phyloP scores from a whole-genome alignment of 805 yeast species.

The Suhomyces sp. region DNA sequence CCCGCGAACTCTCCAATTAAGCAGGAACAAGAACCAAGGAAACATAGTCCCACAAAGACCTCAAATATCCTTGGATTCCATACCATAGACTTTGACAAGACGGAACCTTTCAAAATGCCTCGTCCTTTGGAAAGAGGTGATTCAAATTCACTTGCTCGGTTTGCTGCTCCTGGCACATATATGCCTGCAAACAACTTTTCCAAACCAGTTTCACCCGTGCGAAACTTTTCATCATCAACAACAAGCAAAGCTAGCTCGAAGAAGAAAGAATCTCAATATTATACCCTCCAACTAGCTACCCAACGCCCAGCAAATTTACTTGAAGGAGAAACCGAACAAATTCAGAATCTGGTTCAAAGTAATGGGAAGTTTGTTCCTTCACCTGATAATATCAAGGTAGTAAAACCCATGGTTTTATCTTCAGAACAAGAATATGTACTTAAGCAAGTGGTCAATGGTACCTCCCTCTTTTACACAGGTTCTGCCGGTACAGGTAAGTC shows the following conservation, averaged over 20 bases:
- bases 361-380: constrained; percentile 2
- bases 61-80: constrained; percentile 4
- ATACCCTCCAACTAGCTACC: constrained; percentile 2
- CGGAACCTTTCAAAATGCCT: too few species aligned
- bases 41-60: neutral
- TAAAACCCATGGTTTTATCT: constrained; percentile 37
- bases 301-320: neutral
- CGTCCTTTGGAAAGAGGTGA: neutral
- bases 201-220: neutral
- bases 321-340: constrained; percentile 19
- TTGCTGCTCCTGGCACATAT: neutral
- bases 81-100: constrained; percentile 1
- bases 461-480: constrained; percentile 86
- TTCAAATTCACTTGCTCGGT: neutral
- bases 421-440: constrained; percentile 67
- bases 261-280: too few species aligned
- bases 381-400: constrained; percentile 20
- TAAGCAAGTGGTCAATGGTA: constrained; percentile 60
- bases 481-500: constrained; percentile 99
- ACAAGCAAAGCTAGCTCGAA: constrained; percentile 5
- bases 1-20: constrained; percentile 1
- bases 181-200: neutral
- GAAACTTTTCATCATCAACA: constrained; percentile 10
- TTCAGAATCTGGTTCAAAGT: constrained; percentile 30
- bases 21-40: neutral